Percentiles rank a stretch among this genome's conserved stretches.
Conservation (phyloP, 352 stramenopile species). For the Phytopythium montanum region DNA sequence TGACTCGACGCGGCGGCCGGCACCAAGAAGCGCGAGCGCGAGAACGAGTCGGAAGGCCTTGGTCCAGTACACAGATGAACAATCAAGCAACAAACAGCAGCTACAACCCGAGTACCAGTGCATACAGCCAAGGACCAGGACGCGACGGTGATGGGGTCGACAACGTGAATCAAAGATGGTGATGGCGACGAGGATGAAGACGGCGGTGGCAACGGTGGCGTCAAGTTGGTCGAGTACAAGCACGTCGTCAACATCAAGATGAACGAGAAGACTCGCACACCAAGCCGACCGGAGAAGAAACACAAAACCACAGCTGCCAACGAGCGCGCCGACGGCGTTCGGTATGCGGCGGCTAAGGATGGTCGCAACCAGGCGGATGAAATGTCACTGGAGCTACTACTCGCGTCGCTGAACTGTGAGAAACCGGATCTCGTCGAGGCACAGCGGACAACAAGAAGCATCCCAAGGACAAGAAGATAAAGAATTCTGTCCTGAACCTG, state of each 20-base stretch:
- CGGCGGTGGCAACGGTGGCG: not conserved
- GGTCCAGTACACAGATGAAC: too few species aligned
- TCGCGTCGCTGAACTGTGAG: not conserved
- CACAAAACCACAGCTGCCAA: not conserved
- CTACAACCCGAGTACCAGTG: too few species aligned
- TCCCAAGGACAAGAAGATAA: not conserved
- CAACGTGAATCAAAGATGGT: too few species aligned
- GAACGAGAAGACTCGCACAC: not conserved
- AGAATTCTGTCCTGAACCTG: slow-evolving; percentile 16
- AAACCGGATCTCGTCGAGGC: not conserved
- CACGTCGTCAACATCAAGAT: not conserved
- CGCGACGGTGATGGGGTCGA: too few species aligned
- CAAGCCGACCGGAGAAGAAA: not conserved
- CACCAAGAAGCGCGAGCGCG: too few species aligned
- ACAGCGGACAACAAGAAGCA: not conserved
- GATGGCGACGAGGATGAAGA: not conserved
- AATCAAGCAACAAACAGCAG: too few species aligned
- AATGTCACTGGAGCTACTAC: not conserved
- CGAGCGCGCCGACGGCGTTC: not conserved
- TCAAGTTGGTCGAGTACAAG: too few species aligned
- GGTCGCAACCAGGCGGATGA: not conserved
- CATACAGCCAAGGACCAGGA: not conserved
- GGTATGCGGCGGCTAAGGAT: not conserved
- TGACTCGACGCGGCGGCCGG: too few species aligned
- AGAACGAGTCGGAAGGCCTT: too few species aligned